phyloP scores from a whole-genome alignment of 1,284 basidiomycete genomes.

The Trichosporon coremiiforme region DNA sequence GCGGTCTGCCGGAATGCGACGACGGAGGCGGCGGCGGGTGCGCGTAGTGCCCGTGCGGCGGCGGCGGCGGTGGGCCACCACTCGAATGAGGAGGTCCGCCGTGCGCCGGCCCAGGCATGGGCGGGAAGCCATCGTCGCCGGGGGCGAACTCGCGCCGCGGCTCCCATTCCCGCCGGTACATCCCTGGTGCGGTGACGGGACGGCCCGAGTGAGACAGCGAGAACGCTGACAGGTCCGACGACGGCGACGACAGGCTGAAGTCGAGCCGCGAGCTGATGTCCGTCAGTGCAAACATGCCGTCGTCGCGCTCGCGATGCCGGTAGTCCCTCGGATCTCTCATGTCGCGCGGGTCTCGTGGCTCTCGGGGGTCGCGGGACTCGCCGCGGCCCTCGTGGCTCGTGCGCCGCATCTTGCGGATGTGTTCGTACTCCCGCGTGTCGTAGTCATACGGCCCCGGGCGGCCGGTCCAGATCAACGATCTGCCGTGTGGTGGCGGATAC shows the following conservation, averaged over 20 bases:
- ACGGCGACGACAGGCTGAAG: slow-evolving; percentile 33
- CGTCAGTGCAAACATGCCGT: slow-evolving; percentile 21
- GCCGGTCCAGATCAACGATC: slow-evolving; percentile 16
- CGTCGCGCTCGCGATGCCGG: slow-evolving; percentile 16
- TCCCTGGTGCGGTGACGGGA: slow-evolving; percentile 18
- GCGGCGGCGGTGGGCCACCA: neutral
- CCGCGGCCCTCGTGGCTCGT: slow-evolving; percentile 14
- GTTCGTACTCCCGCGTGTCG: slow-evolving; percentile 15
- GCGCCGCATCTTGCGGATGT: slow-evolving; percentile 25
- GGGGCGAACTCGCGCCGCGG: slow-evolving; percentile 19
- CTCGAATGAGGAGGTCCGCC: neutral
- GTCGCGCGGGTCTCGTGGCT: too few relatives aligned
- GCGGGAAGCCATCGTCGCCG: slow-evolving; percentile 35
- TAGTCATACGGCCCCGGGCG: neutral
- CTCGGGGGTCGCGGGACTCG: neutral
- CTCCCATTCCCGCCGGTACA: slow-evolving; percentile 25
- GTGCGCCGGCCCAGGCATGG: slow-evolving; percentile 18
- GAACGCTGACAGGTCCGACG: slow-evolving; percentile 45
- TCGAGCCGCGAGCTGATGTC: slow-evolving; percentile 28
- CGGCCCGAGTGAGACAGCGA: slow-evolving; percentile 34
- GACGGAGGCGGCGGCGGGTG: slow-evolving; percentile 13
- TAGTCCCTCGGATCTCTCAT: neutral
- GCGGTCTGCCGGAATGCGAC: slow-evolving; percentile 15
- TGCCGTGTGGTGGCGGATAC: slow-evolving; percentile 3
- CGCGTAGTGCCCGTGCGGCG: neutral